Evolutionary conservation across 2,329 filamentous ascomycete genomes (phyloP).

Genomic region (Diaporthe sp.): DNA sequence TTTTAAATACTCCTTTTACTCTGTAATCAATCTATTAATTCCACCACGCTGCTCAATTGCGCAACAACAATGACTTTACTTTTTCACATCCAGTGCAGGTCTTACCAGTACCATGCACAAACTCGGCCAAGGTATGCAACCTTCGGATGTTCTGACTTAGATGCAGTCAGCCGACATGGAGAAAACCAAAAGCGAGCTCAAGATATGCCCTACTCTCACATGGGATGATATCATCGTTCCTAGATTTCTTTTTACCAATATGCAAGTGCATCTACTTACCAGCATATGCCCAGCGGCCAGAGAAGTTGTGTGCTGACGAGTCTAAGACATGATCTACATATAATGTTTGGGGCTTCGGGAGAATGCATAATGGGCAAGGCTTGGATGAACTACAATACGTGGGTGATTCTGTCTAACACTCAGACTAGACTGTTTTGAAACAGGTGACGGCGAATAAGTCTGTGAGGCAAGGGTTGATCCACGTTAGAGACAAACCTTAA

Average conservation of each 20-base stretch:
- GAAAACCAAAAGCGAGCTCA: background rate
- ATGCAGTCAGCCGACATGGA: fast-evolving
- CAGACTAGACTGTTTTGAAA: conserved; percentile 26
- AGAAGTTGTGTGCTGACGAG: background rate
- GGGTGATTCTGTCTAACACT: background rate
- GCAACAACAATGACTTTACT: too few relatives aligned
- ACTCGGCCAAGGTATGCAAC: background rate
- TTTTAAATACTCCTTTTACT: too few relatives aligned
- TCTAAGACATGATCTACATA: background rate
- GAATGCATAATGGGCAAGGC: background rate
- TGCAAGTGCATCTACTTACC: background rate
- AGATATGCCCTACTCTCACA: background rate
- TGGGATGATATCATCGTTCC: background rate
- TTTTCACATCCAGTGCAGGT: too few relatives aligned
- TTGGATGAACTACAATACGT: conserved; percentile 25
- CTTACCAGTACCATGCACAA: too few relatives aligned
- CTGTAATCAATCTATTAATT: too few relatives aligned
- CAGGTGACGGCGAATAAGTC: conserved; percentile 12
- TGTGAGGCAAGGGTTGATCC: conserved; percentile 23
- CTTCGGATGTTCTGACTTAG: too few relatives aligned
- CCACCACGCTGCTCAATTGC: too few relatives aligned
- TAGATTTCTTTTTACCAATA: background rate
- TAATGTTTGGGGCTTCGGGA: conserved; percentile 5
- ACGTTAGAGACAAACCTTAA: conserved; percentile 33
- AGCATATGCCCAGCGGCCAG: background rate